Evolutionary conservation across 352 stramenopile genomes (phyloP), one percentile per base, ranked within the genome.

Genomic region (Pythium chondricola): DNA sequence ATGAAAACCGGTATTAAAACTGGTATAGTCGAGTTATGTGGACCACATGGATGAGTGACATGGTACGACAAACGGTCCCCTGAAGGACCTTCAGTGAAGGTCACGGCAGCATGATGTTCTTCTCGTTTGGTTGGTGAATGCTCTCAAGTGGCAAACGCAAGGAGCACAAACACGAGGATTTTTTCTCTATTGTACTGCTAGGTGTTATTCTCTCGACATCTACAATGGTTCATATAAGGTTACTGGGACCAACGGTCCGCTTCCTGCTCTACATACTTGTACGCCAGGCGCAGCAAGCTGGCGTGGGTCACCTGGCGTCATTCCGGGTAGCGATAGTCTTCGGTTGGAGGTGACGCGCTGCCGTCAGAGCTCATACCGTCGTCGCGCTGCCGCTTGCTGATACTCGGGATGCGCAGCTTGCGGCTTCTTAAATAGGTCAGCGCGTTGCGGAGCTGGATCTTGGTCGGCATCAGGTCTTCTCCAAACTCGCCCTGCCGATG

Each of bases 341-440:
- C 74, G 13, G 63, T 45, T 7, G 74, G 69, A 48, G 74, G 71
- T 21, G 71, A 86, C 48, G 66, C 67, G 46, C 71, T 71, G 16
- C 66, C 67, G 32, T 83, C 65, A 30, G 65, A 86, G 56, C 74
- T 79, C 14, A 65, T 8, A 24, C 5, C 75, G 56, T 65, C 58
- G 47, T 64, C 47, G 48, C 68, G 70, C 48, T 83, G 79, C 49
- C 60, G 57, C 4, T 48, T 47, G 16, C 45, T 45, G 16, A 46
- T 60, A 33, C 49, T 61, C 3, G 47, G 47, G 16, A 42, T 54
- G 78, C 83, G 48, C 43, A 85, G 61, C 52, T 85, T 86, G 31
- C 77, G 74, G 50, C 63, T 87, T 66, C 71, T 69, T 71, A 89
- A 71, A 75, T 89, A 89, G 29, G 77, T 89, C 33, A 89, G 61